A percentile compares a stretch with the other conserved stretches of the same genome.
These are phyloP conservation scores for Elsinoe fawcettii DNA, from an alignment of 2,329 filamentous ascomycete genomes.

Conservation along the genomic window DNA sequence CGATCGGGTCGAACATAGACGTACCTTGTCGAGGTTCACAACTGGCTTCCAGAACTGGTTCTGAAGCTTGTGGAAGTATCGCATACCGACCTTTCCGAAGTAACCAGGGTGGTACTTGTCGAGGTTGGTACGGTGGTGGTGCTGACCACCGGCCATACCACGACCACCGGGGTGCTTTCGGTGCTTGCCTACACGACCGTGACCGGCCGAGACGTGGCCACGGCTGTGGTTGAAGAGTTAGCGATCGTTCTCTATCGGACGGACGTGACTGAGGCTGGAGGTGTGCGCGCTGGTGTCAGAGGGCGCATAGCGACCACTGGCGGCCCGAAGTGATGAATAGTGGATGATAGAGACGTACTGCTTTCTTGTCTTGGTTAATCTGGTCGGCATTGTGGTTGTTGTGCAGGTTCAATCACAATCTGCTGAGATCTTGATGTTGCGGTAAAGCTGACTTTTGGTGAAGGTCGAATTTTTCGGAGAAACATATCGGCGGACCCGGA, in stretches of 20 bases:
- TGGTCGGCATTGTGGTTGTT: slow-evolving; percentile 61
- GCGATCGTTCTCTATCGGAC: not conserved
- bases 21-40: slow-evolving; percentile 97
- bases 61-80: slow-evolving; percentile 85
- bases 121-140: slow-evolving; percentile 93
- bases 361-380: slow-evolving; percentile 69
- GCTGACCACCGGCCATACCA: slow-evolving; percentile 95
- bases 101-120: slow-evolving; percentile 97
- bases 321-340: not conserved
- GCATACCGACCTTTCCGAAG: slow-evolving; percentile 69
- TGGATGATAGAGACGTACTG: slow-evolving; percentile 49
- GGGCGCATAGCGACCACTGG: not conserved
- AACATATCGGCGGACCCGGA: slow-evolving; percentile 4
- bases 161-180: slow-evolving; percentile 75
- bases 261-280: not conserved
- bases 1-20: no score
- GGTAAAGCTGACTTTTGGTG: not conserved
- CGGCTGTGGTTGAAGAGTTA: slow-evolving; percentile 50
- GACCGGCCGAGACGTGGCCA: slow-evolving; percentile 96
- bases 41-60: slow-evolving; percentile 98
- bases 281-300: not conserved
- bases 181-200: slow-evolving; percentile 99
- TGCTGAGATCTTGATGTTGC: slow-evolving; percentile 2
- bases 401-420: slow-evolving; percentile 10
- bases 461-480: slow-evolving; percentile 11